These are phyloP conservation scores for Taiwanofungus camphoratus DNA, from an alignment of 1,284 basidiomycete genomes.

Conservation along the genomic window DNA sequence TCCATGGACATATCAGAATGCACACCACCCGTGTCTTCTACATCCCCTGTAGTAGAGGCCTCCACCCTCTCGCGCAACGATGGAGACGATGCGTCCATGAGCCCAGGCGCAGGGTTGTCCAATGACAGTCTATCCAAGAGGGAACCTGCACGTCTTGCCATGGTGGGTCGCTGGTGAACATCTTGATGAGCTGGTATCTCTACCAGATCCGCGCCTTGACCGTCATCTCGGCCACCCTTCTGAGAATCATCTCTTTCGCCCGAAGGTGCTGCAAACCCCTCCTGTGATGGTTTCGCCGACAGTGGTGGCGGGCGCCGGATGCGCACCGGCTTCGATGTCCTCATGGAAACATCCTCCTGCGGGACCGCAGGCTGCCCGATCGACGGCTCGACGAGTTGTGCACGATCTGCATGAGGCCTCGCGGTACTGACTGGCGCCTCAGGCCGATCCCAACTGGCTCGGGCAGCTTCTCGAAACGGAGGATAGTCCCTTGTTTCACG, in stretches of 20 bases:
- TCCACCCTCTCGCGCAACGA: constrained; percentile 38
- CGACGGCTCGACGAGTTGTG: constrained; percentile 5
- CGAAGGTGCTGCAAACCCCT: not conserved
- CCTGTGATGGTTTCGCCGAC: constrained; percentile 2
- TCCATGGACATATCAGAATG: constrained; percentile 5
- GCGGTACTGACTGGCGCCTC: not conserved
- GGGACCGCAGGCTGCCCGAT: not conserved
- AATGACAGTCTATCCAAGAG: constrained; percentile 34
- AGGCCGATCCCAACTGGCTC: constrained; percentile 3
- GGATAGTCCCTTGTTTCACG: constrained; percentile 7
- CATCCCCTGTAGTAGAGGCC: constrained; percentile 32
- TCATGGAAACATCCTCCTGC: constrained; percentile 3
- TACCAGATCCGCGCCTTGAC: constrained; percentile 17
- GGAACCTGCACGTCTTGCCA: constrained; percentile 28
- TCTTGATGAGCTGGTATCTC: too few species aligned
- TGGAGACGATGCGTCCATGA: constrained; percentile 12
- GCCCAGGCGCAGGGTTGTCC: constrained; percentile 12
- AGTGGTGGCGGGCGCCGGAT: constrained; percentile 11
- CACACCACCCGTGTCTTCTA: constrained; percentile 29
- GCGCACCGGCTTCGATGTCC: constrained; percentile 12
- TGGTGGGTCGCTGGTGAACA: constrained; percentile 21
- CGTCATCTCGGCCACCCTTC: constrained; percentile 28
- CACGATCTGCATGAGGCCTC: constrained; percentile 18
- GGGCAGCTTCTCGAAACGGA: constrained; percentile 1
- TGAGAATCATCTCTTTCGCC: not conserved